Conservation (phyloP, 75 land plant genomes). For the Cupressus sempervirens region DNA sequence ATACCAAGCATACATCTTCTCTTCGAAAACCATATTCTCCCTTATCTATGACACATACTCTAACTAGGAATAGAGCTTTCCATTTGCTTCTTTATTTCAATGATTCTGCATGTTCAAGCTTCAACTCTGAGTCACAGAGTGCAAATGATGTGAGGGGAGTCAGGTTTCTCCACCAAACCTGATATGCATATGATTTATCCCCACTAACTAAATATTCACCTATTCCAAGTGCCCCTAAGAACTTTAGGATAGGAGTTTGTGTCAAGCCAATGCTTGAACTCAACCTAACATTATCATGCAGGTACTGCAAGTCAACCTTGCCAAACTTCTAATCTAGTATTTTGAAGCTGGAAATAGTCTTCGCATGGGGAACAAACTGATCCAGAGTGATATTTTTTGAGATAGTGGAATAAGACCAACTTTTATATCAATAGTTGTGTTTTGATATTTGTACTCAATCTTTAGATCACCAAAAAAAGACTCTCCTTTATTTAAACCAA, state of each 20-base stretch:
- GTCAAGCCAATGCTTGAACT: conserved; percentile 53
- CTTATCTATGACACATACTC: too few relatives aligned
- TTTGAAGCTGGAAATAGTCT: conserved; percentile 53
- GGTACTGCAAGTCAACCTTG: conserved; percentile 90
- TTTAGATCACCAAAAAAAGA: conserved; percentile 64
- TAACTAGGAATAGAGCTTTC: too few relatives aligned
- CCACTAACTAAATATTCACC: conserved; percentile 68
- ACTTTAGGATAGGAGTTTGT: conserved; percentile 55
- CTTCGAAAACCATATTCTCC: too few relatives aligned
- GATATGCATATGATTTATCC: too few relatives aligned
- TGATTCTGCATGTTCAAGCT: too few relatives aligned
- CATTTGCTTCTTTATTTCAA: too few relatives aligned
- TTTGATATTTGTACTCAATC: conserved; percentile 61
- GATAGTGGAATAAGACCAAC: conserved; percentile 73
- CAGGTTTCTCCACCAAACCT: too few relatives aligned
- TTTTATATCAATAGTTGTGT: conserved; percentile 71
- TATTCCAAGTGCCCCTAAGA: conserved; percentile 61
- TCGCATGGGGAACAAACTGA: conserved; percentile 45
- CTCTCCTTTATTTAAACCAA: conserved; percentile 81
- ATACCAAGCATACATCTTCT: too few relatives aligned
- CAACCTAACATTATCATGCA: conserved; percentile 65
- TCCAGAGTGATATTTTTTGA: conserved; percentile 49
- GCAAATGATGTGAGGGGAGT: too few relatives aligned
- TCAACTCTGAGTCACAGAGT: too few relatives aligned
- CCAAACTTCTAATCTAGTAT: conserved; percentile 81